Evolutionary conservation across 1,284 basidiomycete genomes (phyloP).

Genomic region (Pseudozyma tsukubaensis): DNA sequence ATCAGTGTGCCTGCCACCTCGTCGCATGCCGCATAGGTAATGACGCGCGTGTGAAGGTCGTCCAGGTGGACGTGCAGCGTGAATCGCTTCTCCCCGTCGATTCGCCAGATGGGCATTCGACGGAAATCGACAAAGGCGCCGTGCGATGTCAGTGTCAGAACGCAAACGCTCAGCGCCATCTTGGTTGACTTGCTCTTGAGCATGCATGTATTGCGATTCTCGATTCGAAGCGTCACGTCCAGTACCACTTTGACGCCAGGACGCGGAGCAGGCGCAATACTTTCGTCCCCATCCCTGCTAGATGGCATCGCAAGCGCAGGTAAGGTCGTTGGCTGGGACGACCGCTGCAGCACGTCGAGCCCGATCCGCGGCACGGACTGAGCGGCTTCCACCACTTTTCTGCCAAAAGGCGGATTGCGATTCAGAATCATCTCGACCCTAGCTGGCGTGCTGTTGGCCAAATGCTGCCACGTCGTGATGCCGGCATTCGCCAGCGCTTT

Average conservation of each 20-base stretch:
- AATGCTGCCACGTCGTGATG: constrained; percentile 30
- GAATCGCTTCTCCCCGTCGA: constrained; percentile 44
- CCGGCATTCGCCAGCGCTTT: constrained; percentile 52
- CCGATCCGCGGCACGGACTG: constrained; percentile 43
- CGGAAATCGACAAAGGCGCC: constrained; percentile 48
- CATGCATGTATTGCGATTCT: constrained; percentile 40
- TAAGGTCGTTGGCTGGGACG: constrained; percentile 7
- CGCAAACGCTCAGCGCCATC: constrained; percentile 37
- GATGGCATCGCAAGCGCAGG: neutral
- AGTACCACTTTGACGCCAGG: constrained; percentile 20
- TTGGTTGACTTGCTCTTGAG: constrained; percentile 44
- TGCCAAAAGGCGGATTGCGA: constrained; percentile 55
- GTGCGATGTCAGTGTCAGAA: constrained; percentile 37
- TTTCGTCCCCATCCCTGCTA: neutral
- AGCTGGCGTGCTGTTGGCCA: constrained; percentile 34
- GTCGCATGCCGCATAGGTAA: constrained; percentile 48
- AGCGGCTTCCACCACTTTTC: constrained; percentile 40
- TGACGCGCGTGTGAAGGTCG: constrained; percentile 60
- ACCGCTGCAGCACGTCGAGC: constrained; percentile 42
- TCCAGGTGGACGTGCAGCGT: constrained; percentile 53
- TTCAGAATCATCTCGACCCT: constrained; percentile 58
- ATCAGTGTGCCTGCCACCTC: constrained; percentile 45
- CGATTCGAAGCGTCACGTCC: constrained; percentile 31
- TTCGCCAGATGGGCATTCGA: constrained; percentile 48
- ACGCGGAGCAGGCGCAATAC: neutral